Base-by-base conservation (phyloP, 208 protist genomes). In the Trypanosoma cruzi region DNA sequence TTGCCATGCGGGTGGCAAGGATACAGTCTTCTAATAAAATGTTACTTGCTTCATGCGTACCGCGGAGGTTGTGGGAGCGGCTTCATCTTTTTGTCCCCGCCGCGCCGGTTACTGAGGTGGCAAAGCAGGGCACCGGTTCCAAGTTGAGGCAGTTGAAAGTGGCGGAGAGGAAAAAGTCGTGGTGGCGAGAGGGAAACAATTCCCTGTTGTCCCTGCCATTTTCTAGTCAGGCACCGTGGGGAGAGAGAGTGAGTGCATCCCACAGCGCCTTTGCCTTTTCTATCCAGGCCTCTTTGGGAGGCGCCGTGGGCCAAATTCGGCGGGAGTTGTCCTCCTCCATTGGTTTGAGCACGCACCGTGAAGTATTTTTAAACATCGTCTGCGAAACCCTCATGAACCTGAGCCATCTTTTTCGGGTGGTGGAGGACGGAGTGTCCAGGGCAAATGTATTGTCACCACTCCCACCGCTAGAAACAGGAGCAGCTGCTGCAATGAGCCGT, bases 1-100 rank as follows among this genome's bases (percentile, higher is more conserved):
- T 92, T 20, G 65, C 54, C 20, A 80, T 88, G 79, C 71, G 77
- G 46, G 67, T 84, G 54, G 77, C 29, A 11, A n/a, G 20, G 16
- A 18, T 24, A 31, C 37, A 22, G 4, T 28, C 49, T 7, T 31
- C 4, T 4, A 46, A 22, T 37, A 46, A 37, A 40, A 46, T 26
- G 10, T 8, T 48, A 8, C 3, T 57, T 16, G 29, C 32, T 20
- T 70, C 64, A 10, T 77, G 58, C 59, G 71, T 63, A 1, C 57
- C 64, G 36, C 40, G 56, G 34, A 1, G 20, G 20, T 16, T 75
- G 42, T 34, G 40, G 42, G 71, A 75, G 31, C 61, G 71, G 0
- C 63, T 69, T 24, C 44, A 69, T 26, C 44, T 70, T 4, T 64
- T 75, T 36, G 48, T 10, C 3, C 28, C 58, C 24, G 5, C 49